Conservation (phyloP, 2,329 filamentous ascomycete species). For the Alternaria dauci region DNA sequence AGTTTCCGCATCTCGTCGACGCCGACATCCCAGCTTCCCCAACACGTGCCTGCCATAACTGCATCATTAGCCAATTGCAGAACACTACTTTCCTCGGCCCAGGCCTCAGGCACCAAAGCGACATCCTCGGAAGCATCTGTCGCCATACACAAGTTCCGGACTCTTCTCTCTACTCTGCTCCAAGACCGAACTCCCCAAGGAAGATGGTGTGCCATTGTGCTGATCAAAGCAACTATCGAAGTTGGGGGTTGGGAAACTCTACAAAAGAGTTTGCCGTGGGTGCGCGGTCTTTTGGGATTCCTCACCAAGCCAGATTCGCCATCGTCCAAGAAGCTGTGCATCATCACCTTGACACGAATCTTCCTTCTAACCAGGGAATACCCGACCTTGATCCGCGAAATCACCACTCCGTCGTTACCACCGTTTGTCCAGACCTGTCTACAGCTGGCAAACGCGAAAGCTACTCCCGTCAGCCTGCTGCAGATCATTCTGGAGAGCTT, state of each 20-base stretch:
- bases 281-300: constrained; percentile 76
- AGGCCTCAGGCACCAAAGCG: constrained; percentile 65
- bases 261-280: constrained; percentile 76
- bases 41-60: constrained; percentile 74
- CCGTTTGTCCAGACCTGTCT: constrained; percentile 77
- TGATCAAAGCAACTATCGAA: constrained; percentile 84
- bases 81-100: constrained; percentile 68
- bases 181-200: constrained; percentile 78
- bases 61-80: constrained; percentile 63
- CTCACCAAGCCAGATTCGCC: constrained; percentile 81
- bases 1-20: constrained; percentile 76
- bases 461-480: constrained; percentile 56
- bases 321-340: constrained; percentile 76
- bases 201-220: constrained; percentile 77
- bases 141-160: constrained; percentile 83
- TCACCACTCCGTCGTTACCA: constrained; percentile 83
- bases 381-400: constrained; percentile 83
- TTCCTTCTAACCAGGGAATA: constrained; percentile 84
- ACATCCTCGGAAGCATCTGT: constrained; percentile 71
- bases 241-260: constrained; percentile 85
- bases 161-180: constrained; percentile 77
- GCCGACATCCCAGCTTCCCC: constrained; percentile 75
- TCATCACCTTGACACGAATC: constrained; percentile 82
- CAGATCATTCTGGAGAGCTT: constrained; percentile 77
- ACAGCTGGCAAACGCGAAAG: constrained; percentile 59